Base-by-base conservation (phyloP, 345 rosid species). In the Citrus glauca region DNA sequence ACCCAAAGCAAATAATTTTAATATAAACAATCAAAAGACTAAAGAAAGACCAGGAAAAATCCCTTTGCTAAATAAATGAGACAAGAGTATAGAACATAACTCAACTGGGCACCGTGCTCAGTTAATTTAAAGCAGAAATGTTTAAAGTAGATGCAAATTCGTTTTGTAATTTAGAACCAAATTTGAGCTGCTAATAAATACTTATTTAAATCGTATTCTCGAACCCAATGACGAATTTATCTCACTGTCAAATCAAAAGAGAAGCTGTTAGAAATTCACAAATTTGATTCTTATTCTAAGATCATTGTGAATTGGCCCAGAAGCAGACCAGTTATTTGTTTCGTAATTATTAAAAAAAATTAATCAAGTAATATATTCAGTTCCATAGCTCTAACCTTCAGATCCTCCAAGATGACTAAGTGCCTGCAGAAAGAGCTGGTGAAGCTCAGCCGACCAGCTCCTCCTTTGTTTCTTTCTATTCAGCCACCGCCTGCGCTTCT, bases 361-460 rank as follows among this genome's bases (percentile, higher is more conserved):
- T 45, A 45, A 45, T 3, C 50, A 45, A 45, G 50, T 45, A 1
- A 45, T 45, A 11, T 13, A 45, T 45, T 11, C 50, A 13, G 17
- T 45, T 13, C 17, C 17, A 45, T 2, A 83, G 66, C 73, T 56
- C 86, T 82, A 65, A 90, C 98, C 96, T 82, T 86, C 83, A 59
- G 88, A 83, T 61, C 98, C 98, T 65, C 98, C 96, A 64, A 94
- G 95, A 50, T 72, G 83, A 7, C 88, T 89, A 79, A 94, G 91
- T 27, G 91, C 97, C 70, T 88, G 91, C 22, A 90, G 84, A 48
- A 94, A 94, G 57, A 87, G 87, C 28, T 88, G 85, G 78, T 90
- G 98, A 63, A 94, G 94, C 56, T 91, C 93, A 10, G 92, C 90
- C 27, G 98, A 90, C 97, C 98, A 94, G 80, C 86, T 89, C 61